These are phyloP conservation scores for Solanum lignicaule DNA, from an alignment of 257 asterid genomes.

Conservation along the genomic window DNA sequence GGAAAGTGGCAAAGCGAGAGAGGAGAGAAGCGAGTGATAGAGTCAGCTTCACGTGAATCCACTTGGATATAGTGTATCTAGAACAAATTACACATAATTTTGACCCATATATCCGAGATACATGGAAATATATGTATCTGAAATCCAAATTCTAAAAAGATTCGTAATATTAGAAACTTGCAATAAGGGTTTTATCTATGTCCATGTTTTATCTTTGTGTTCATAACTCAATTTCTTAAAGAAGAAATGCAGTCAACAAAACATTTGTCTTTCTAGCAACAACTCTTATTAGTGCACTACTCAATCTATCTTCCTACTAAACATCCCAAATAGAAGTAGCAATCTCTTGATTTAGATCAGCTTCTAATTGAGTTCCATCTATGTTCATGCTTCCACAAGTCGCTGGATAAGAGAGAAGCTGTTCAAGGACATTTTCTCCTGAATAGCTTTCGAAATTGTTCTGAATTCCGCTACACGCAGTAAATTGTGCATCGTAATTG, in stretches of 20 bases:
- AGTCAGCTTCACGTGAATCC: neutral
- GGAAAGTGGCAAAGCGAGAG: neutral
- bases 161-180: neutral
- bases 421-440: slow-evolving; percentile 18
- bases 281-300: neutral
- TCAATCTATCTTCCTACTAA: neutral
- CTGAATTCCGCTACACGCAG: neutral
- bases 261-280: neutral
- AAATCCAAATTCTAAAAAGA: neutral
- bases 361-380: slow-evolving; percentile 5
- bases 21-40: neutral
- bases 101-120: neutral
- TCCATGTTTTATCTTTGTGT: neutral
- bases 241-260: neutral
- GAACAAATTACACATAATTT: neutral
- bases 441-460: slow-evolving; percentile 5
- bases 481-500: neutral
- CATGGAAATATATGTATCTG: neutral
- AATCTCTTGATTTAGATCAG: slow-evolving; percentile 6
- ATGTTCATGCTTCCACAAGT: slow-evolving; percentile 1
- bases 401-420: neutral
- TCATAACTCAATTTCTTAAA: neutral
- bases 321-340: slow-evolving; percentile 38
- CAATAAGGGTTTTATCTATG: neutral
- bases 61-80: neutral